Percentiles rank a stretch among this genome's conserved stretches.
Evolutionary conservation across 192 early-diverging fungal genomes (phyloP).

Genomic region (Backusella mclennaniae): DNA sequence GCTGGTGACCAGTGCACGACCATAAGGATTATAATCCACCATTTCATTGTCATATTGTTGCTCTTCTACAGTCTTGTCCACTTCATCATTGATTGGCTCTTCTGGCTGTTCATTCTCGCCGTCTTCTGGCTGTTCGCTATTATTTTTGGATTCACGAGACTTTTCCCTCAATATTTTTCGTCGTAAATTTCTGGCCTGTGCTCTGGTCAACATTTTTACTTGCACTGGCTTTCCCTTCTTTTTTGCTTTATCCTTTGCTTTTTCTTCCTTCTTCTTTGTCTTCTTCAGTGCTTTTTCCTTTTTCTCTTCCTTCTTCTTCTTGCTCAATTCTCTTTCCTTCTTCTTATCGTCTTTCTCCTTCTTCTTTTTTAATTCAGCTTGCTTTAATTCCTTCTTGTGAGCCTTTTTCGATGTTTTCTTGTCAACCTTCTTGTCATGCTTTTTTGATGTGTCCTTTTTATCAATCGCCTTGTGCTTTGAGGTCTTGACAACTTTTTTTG

Average conservation of each 20-base stretch:
- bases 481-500: not conserved
- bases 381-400: not conserved
- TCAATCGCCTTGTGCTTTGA: not conserved
- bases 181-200: not conserved
- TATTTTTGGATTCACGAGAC: too few species aligned
- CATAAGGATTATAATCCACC: not conserved
- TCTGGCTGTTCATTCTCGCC: not conserved
- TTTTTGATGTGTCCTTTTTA: not conserved
- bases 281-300: not conserved
- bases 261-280: not conserved
- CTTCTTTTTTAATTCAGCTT: not conserved
- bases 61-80: not conserved
- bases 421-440: not conserved
- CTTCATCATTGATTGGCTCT: not conserved
- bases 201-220: not conserved
- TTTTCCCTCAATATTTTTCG: not conserved
- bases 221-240: not conserved
- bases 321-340: too few species aligned
- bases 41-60: too few species aligned
- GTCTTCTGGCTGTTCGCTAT: not conserved
- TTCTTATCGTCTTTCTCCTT: not conserved
- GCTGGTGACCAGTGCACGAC: slow-evolving; percentile 2
- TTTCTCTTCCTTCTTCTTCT: not conserved
- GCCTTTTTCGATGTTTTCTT: not conserved
- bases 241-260: not conserved